Evolutionary conservation across 2,329 filamentous ascomycete species (phyloP).

Genomic region (Aspergillus sojae): DNA sequence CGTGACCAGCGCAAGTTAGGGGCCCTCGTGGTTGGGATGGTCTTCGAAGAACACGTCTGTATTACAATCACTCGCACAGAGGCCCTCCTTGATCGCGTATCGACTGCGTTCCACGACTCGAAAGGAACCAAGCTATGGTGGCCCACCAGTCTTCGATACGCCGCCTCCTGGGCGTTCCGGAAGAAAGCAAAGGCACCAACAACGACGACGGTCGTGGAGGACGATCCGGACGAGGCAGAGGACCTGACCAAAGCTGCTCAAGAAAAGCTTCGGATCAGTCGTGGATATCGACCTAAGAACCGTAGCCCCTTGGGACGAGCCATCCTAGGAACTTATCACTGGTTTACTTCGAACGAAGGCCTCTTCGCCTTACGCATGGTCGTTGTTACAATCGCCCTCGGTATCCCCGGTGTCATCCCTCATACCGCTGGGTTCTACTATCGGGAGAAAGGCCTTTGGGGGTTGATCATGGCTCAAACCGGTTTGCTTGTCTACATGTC

Average conservation of each 20-base stretch:
- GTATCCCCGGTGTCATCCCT: conserved; percentile 48
- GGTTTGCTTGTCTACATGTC: conserved; percentile 53
- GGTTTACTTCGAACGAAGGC: conserved; percentile 47
- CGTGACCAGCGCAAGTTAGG: conserved; percentile 33
- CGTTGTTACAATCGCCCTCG: conserved; percentile 48
- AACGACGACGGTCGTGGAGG: conserved; percentile 17
- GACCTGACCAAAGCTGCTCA: conserved; percentile 40
- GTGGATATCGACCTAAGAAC: conserved; percentile 30
- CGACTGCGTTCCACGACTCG: conserved; percentile 40
- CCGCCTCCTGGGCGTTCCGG: conserved; percentile 44
- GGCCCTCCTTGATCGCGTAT: conserved; percentile 40
- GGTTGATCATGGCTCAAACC: conserved; percentile 55
- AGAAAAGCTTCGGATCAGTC: conserved; percentile 41
- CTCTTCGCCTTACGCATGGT: conserved; percentile 54
- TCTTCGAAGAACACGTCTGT: conserved; percentile 50
- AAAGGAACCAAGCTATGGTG: conserved; percentile 46
- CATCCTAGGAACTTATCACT: conserved; percentile 38
- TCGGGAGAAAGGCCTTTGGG: conserved; percentile 57
- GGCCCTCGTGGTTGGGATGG: conserved; percentile 51
- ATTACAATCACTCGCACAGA: conserved; percentile 11
- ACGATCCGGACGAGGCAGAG: conserved; percentile 31
- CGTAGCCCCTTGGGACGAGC: conserved; percentile 31
- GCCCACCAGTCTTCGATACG: conserved; percentile 45
- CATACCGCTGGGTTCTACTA: conserved; percentile 54
- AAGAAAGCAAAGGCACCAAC: conserved; percentile 28